Evolutionary conservation across 371 early-diverging fungal genomes (phyloP), one percentile per base, ranked within the genome.

Genomic region (Umbelopsis sp.): DNA sequence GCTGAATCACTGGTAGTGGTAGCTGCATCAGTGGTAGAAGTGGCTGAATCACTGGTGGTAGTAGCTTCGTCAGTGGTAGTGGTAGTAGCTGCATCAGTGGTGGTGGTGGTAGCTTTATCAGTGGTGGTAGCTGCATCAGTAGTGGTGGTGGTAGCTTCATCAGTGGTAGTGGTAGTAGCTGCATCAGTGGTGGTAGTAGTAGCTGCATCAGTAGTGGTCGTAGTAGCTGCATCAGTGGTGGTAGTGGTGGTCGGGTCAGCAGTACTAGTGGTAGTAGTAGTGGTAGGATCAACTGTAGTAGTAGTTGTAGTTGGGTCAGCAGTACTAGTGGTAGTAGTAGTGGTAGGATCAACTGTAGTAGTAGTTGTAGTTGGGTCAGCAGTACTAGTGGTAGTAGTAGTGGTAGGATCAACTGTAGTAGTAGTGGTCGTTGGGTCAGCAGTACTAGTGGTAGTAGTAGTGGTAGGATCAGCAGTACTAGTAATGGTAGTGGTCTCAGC

Each of bases 211-310:
- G 57, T 57, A 2, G 57, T 57, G 18, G 67, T 22, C 18, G 44
- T 35, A 8, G 68, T 67, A 45, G 72, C 18, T 45, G 62, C 12
- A 25, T 25, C 35, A 4, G 57, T 57, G 3, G 29, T 35, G 9
- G 32, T 35, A 57, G 57, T 51, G 5, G 69, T 69, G n/a, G 69
- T 9, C 1, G 65, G 63, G 0, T 32, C 66, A 32, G n/a, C 32
- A 6, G 57, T 45, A 6, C 25, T 63, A 24, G 25, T 37, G 16
- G 44, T 41, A 9, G 63, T 46, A n/a, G 63, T 45, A 22, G 22
- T 22, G 25, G 16, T 45, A 32, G 68, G 46, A 6, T 69, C 52
- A n/a, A 44, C 25, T 7, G 74, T 67, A 24, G 16, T 22, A 7
- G 52, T 25, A 25, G 24, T 12, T 2, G 52, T 52, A 29, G 52